phyloP scores from a whole-genome alignment of 2,329 filamentous ascomycete species.

The Curvularia lunata region DNA sequence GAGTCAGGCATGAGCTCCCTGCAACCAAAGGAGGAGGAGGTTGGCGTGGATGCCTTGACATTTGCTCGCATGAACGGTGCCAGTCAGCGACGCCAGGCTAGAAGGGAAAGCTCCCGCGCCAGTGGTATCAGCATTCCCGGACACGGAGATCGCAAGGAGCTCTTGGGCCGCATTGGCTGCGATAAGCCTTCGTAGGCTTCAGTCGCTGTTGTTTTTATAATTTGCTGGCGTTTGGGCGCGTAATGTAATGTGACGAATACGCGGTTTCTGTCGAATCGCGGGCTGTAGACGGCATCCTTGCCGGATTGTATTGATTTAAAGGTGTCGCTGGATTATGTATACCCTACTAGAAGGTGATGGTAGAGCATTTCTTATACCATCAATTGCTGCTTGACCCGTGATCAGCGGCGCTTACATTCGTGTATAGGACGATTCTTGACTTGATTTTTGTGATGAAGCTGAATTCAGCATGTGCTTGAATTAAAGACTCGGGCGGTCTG shows the following conservation, averaged over 20 bases:
- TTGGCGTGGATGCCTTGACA: slow-evolving; percentile 74
- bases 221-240: slow-evolving; percentile 11
- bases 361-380: background rate
- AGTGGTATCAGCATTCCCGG: slow-evolving; percentile 68
- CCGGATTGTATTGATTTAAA: background rate
- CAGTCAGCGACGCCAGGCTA: slow-evolving; percentile 57
- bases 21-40: slow-evolving; percentile 71
- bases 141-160: slow-evolving; percentile 78
- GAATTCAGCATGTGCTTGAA: background rate
- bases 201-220: background rate
- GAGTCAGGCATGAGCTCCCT: slow-evolving; percentile 38
- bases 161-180: slow-evolving; percentile 81
- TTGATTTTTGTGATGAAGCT: background rate
- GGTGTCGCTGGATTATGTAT: slow-evolving; percentile 11
- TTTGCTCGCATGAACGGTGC: slow-evolving; percentile 58
- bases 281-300: background rate
- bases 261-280: background rate
- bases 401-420: background rate
- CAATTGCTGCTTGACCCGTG: background rate
- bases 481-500: background rate
- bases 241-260: background rate
- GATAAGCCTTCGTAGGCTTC: slow-evolving; percentile 63
- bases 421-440: background rate
- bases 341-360: slow-evolving; percentile 10
- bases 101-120: slow-evolving; percentile 58